A percentile compares a stretch with the other conserved stretches of the same genome.
These are phyloP conservation scores for Fusarium irregulare DNA, from an alignment of 2,329 filamentous ascomycete genomes.

Conservation along the genomic window DNA sequence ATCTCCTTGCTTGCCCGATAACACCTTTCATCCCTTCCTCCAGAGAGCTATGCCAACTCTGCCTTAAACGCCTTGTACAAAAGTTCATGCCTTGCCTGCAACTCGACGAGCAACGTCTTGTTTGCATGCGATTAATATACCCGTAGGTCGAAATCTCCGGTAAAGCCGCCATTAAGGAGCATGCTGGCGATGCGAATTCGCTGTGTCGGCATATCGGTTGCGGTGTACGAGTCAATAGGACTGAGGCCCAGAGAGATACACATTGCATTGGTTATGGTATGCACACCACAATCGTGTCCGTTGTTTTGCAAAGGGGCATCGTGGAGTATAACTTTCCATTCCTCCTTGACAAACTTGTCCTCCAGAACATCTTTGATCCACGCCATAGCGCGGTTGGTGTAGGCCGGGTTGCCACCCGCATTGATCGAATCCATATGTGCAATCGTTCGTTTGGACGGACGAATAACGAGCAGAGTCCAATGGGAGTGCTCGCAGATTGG, in stretches of 20 bases:
- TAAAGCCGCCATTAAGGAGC: slow-evolving; percentile 75
- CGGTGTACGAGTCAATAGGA: slow-evolving; percentile 61
- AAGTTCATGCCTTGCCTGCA: slow-evolving; percentile 12
- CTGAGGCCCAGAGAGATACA: slow-evolving; percentile 67
- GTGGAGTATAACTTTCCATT: slow-evolving; percentile 69
- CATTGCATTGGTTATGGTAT: slow-evolving; percentile 78
- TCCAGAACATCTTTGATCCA: slow-evolving; percentile 70
- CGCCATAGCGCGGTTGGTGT: slow-evolving; percentile 57
- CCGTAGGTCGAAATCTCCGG: slow-evolving; percentile 66
- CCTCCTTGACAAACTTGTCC: slow-evolving; percentile 62
- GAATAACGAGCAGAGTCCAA: slow-evolving; percentile 78
- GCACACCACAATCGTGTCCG: slow-evolving; percentile 80
- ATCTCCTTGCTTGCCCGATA: slow-evolving; percentile 34
- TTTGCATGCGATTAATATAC: slow-evolving; percentile 46
- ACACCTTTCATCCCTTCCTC: slow-evolving; percentile 20
- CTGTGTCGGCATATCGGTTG: slow-evolving; percentile 68
- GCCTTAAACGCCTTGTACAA: slow-evolving; percentile 37
- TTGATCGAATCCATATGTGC: slow-evolving; percentile 77
- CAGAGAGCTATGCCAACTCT: slow-evolving; percentile 19
- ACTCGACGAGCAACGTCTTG: neutral
- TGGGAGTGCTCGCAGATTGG: slow-evolving; percentile 74
- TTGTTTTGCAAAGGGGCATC: slow-evolving; percentile 71
- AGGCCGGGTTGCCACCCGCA: slow-evolving; percentile 51
- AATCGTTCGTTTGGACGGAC: slow-evolving; percentile 68
- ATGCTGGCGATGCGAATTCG: slow-evolving; percentile 72